Evolutionary conservation across 805 yeast genomes (phyloP).

Genomic region (Saccharomycopsis sp.): DNA sequence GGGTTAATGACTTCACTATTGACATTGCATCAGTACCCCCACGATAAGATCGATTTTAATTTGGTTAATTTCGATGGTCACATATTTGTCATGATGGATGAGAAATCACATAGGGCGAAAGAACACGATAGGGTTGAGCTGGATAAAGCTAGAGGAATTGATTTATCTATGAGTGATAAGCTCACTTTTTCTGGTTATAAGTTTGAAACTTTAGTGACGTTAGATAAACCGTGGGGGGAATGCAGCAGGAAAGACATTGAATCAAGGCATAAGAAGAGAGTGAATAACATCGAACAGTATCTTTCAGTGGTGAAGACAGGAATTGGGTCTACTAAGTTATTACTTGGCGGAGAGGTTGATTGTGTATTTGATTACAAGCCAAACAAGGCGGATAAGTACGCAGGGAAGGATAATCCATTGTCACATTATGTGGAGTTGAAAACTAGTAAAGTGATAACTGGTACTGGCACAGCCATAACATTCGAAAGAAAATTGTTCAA

Average conservation of each 20-base stretch:
- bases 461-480: slow-evolving; percentile 48
- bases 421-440: slow-evolving; percentile 82
- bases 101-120: neutral
- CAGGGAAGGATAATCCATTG: slow-evolving; percentile 36
- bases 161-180: slow-evolving; percentile 28
- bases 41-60: slow-evolving; percentile 54
- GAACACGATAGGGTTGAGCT: slow-evolving; percentile 26
- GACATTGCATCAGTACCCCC: slow-evolving; percentile 53
- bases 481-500: slow-evolving; percentile 74
- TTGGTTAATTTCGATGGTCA: slow-evolving; percentile 70
- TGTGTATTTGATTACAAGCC: slow-evolving; percentile 82
- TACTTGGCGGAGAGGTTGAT: slow-evolving; percentile 88
- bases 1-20: slow-evolving; percentile 75
- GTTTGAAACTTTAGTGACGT: slow-evolving; percentile 73
- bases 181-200: slow-evolving; percentile 70
- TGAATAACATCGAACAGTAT: slow-evolving; percentile 71
- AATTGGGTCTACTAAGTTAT: slow-evolving; percentile 60
- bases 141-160: slow-evolving; percentile 22
- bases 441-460: slow-evolving; percentile 51
- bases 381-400: slow-evolving; percentile 28
- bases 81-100: slow-evolving; percentile 43
- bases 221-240: slow-evolving; percentile 69
- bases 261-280: slow-evolving; percentile 48
- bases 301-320: slow-evolving; percentile 79
- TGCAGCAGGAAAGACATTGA: slow-evolving; percentile 64